Percentiles rank a stretch among this genome's conserved stretches.
phyloP scores from a whole-genome alignment of 805 yeast species.

The Maudiozyma turicensis region DNA sequence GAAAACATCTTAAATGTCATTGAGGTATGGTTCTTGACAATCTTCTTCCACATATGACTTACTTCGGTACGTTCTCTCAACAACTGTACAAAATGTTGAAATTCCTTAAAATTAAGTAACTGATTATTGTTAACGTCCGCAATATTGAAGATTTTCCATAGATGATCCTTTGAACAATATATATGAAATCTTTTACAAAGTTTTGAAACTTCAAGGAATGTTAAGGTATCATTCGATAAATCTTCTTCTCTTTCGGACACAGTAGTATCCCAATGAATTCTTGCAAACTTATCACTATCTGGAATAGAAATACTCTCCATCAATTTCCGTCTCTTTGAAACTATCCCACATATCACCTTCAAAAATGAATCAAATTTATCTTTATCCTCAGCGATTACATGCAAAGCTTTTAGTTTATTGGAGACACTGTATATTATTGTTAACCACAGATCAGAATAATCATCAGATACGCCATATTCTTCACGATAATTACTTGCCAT shows the following conservation, averaged over 20 bases:
- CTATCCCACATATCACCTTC: constrained; percentile 44
- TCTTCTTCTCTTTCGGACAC: constrained; percentile 30
- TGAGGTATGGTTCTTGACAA: constrained; percentile 17
- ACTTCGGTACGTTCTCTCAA: constrained; percentile 63
- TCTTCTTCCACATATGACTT: constrained; percentile 35
- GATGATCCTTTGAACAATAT: constrained; percentile 47
- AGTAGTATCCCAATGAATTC: constrained; percentile 52
- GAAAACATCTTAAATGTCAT: constrained; percentile 29
- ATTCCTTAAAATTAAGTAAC: constrained; percentile 58
- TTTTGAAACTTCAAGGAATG: constrained; percentile 59
- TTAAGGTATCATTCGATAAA: constrained; percentile 31
- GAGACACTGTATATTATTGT: constrained; percentile 62
- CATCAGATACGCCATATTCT: constrained; percentile 65
- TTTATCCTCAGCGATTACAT: constrained; percentile 53
- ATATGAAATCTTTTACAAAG: constrained; percentile 63
- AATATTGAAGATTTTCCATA: constrained; percentile 40
- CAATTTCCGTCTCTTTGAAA: constrained; percentile 48
- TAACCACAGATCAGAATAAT: constrained; percentile 62
- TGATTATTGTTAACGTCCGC: constrained; percentile 44
- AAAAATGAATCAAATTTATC: constrained; percentile 47
- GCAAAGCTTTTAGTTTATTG: constrained; percentile 66
- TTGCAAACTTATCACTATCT: constrained; percentile 47
- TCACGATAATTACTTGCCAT: constrained; percentile 82
- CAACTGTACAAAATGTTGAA: constrained; percentile 60
- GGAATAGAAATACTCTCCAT: constrained; percentile 56